A percentile compares a stretch with the other conserved stretches of the same genome.
Conservation (phyloP, 2,329 filamentous ascomycete species). For the Pseudogymnoascus sp. region DNA sequence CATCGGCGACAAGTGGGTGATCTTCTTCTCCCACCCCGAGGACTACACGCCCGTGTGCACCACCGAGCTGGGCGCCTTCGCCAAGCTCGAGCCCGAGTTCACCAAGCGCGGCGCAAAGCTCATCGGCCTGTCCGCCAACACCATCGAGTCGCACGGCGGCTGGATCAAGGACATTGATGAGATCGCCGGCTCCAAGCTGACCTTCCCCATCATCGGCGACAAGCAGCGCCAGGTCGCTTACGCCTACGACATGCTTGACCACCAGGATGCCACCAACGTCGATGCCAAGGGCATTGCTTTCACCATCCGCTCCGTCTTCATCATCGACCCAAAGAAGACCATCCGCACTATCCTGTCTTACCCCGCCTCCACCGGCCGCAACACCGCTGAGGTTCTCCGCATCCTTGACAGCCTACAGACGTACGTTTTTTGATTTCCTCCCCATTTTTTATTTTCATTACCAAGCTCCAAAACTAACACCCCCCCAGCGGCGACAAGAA, state of each 20-base stretch:
- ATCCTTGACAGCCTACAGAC: constrained; percentile 49
- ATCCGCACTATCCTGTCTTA: constrained; percentile 90
- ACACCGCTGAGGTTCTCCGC: constrained; percentile 70
- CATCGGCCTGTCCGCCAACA: constrained; percentile 85
- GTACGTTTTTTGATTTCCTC: too few species aligned
- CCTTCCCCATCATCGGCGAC: constrained; percentile 77
- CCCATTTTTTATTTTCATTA: not conserved
- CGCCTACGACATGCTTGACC: constrained; percentile 76
- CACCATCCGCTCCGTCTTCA: constrained; percentile 90
- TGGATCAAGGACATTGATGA: constrained; percentile 90
- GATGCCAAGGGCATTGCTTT: constrained; percentile 79
- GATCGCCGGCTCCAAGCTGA: constrained; percentile 61
- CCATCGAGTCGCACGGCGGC: constrained; percentile 70
- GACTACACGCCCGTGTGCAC: constrained; percentile 96
- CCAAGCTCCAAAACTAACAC: not conserved
- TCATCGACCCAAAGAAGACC: constrained; percentile 90
- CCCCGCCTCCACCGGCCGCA: constrained; percentile 82
- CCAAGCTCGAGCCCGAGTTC: constrained; percentile 83
- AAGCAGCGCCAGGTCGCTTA: constrained; percentile 70
- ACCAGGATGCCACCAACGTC: constrained; percentile 74
- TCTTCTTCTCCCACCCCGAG: constrained; percentile 78
- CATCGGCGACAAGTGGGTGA: constrained; percentile 70
- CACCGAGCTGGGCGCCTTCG: constrained; percentile 88
- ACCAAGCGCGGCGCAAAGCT: constrained; percentile 81
- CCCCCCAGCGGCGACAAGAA: constrained; percentile 62